These are phyloP conservation scores for Metschnikowia amazonensis DNA, from an alignment of 805 yeast species.

Conservation along the genomic window DNA sequence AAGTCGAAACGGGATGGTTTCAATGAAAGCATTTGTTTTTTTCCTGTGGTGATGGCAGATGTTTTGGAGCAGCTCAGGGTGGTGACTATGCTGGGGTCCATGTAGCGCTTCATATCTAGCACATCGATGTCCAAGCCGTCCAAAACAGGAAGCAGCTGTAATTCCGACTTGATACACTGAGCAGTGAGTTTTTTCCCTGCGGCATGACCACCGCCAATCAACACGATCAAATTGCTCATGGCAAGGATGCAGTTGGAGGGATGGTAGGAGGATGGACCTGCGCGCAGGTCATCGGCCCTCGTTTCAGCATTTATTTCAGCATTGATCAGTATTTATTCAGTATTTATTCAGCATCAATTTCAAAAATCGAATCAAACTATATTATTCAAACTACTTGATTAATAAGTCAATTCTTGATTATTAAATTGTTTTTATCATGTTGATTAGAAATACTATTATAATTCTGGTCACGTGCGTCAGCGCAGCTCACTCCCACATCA, in stretches of 20 bases:
- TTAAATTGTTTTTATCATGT: no score
- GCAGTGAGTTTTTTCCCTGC: conserved; percentile 49
- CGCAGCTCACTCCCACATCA: no score
- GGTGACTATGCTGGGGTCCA: conserved; percentile 15
- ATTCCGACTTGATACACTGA: conserved; percentile 30
- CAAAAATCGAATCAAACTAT: no score
- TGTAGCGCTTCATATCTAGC: conserved; percentile 45
- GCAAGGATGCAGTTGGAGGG: not conserved
- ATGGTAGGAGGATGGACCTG: no score
- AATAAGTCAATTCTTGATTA: no score
- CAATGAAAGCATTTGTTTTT: conserved; percentile 18
- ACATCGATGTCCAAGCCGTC: conserved; percentile 24
- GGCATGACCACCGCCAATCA: conserved; percentile 62
- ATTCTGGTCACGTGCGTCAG: no score
- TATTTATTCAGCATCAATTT: no score
- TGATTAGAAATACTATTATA: no score
- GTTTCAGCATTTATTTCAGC: no score
- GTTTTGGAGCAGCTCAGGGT: conserved; percentile 20
- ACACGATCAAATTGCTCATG: conserved; percentile 31
- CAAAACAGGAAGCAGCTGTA: conserved; percentile 11
- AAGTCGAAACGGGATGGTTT: conserved; percentile 46
- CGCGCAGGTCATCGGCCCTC: no score
- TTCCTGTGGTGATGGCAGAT: conserved; percentile 28
- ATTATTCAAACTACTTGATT: no score
- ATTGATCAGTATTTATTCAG: no score